A percentile compares a stretch with the other conserved stretches of the same genome.
Evolutionary conservation across 2,329 filamentous ascomycete genomes (phyloP).

Genomic region (Trichoderma sp.): DNA sequence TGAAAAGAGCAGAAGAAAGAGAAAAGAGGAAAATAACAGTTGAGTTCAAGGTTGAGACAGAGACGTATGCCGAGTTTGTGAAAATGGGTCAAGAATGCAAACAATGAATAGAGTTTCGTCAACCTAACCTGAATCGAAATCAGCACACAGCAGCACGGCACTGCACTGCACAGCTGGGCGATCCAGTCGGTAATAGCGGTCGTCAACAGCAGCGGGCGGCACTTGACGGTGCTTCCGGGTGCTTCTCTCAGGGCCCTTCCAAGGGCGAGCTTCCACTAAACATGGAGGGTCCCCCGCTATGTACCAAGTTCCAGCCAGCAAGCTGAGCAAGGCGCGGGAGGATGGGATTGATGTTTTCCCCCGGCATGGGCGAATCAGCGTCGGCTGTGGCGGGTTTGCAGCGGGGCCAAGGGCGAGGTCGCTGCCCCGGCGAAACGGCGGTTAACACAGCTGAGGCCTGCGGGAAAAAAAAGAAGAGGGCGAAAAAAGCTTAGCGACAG

Average conservation of each 20-base stretch:
- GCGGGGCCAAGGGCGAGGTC: not conserved
- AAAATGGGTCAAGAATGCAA: not conserved
- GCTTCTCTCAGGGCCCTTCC: not conserved
- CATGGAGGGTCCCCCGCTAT: not conserved
- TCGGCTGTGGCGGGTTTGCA: not conserved
- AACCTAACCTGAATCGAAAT: not conserved
- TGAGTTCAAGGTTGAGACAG: not conserved
- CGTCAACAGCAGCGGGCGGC: not conserved
- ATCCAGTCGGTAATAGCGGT: not conserved
- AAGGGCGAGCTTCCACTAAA: not conserved
- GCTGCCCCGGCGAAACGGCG: conserved; percentile 21
- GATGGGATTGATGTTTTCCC: not conserved
- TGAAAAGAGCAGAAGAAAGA: not conserved
- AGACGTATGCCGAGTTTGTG: not conserved
- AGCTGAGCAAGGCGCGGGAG: conserved; percentile 13
- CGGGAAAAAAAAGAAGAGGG: not conserved
- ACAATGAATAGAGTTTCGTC: conserved; percentile 12
- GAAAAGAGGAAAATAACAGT: not conserved
- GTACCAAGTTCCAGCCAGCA: not conserved
- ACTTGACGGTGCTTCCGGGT: conserved; percentile 5
- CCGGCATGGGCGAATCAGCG: not conserved
- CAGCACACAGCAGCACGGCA: not conserved
- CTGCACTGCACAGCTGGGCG: conserved; percentile 7
- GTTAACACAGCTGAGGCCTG: conserved; percentile 13
- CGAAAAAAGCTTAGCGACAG: not conserved